A percentile compares a stretch with the other conserved stretches of the same genome.
phyloP scores from a whole-genome alignment of 495 filamentous ascomycete species.

The Penicillium cinerascens region DNA sequence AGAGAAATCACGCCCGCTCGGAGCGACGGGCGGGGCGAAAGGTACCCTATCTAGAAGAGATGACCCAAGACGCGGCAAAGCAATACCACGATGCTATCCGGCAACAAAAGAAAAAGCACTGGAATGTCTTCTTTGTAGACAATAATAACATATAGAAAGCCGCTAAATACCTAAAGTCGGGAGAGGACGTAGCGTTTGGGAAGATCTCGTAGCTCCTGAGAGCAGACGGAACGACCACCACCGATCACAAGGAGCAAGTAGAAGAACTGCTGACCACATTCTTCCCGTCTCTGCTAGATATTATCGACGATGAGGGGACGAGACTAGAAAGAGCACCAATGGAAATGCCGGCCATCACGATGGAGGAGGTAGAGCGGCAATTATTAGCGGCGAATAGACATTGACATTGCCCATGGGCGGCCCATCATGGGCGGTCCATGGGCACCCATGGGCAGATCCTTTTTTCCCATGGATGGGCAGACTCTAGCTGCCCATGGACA shows the following conservation, averaged over 20 bases:
- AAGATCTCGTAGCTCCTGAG: slow-evolving; percentile 16
- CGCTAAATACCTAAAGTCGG: slow-evolving; percentile 19
- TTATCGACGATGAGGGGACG: slow-evolving; percentile 16
- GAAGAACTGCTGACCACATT: slow-evolving; percentile 23
- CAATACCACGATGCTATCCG: slow-evolving; percentile 21
- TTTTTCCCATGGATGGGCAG: too few relatives aligned
- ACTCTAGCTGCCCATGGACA: too few relatives aligned
- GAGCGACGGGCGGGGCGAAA: too few relatives aligned
- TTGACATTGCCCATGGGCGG: too few relatives aligned
- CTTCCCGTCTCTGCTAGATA: slow-evolving; percentile 24
- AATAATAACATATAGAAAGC: slow-evolving; percentile 28
- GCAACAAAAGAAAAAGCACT: slow-evolving; percentile 26
- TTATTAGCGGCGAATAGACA: too few relatives aligned
- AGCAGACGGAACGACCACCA: too few relatives aligned
- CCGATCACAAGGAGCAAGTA: slow-evolving; percentile 19
- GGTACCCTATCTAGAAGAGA: too few relatives aligned
- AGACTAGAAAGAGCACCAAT: slow-evolving; percentile 18
- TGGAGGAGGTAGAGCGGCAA: slow-evolving; percentile 23
- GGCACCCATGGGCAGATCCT: too few relatives aligned
- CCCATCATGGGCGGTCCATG: too few relatives aligned
- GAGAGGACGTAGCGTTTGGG: too few relatives aligned
- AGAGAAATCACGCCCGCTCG: too few relatives aligned
- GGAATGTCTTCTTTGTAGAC: slow-evolving; percentile 21
- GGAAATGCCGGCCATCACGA: slow-evolving; percentile 15
- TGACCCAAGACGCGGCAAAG: too few relatives aligned